Evolutionary conservation across 345 rosid genomes (phyloP), one percentile per base, ranked within the genome.

Genomic region (Abelmoschus esculentus): DNA sequence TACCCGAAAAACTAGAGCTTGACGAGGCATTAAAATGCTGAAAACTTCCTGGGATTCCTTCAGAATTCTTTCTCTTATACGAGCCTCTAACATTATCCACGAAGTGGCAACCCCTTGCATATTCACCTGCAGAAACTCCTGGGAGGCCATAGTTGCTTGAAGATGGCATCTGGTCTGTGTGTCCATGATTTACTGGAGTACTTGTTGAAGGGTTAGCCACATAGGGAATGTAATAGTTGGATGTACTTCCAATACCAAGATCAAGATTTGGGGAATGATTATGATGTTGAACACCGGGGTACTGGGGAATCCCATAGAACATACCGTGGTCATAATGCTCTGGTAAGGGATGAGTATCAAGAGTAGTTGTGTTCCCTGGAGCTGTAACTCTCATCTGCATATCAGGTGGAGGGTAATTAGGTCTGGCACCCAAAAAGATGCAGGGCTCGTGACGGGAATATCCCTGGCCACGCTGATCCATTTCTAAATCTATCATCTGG

Each of bases 61-160:
- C 91, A 22, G 83, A 72, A 53, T 79, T 88, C 79, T 92, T 92
- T 80, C 90, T 86, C 81, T 90, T 90, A 79, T 74, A 89, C 50
- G 86, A 56, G 40, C 83, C 84, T 76, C 86, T 83, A 31, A 76
- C 76, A 63, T 78, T 72, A 69, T 86, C 80, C n/a, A n/a, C n/a
- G n/a, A n/a, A n/a, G n/a, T n/a, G n/a, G n/a, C n/a, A n/a, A n/a
- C n/a, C n/a, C 71, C 83, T 82, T 53, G 87, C 89, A 73, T 83
- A 77, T 29, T 85, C 91, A 68, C 77, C 86, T 9, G 80, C 76
- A 58, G 86, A 65, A 71, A 73, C 84, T 78, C 90, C 92, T 72
- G 62, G 44, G 56, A 78, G 79, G 19, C 78, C 77, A 46, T 78
- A 81, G 74, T 71, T 83, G 74, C 83, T 80, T 32, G 80, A 80